These are phyloP conservation scores for Arthrobotrys conoides DNA, from an alignment of 2,329 filamentous ascomycete species.

Conservation along the genomic window DNA sequence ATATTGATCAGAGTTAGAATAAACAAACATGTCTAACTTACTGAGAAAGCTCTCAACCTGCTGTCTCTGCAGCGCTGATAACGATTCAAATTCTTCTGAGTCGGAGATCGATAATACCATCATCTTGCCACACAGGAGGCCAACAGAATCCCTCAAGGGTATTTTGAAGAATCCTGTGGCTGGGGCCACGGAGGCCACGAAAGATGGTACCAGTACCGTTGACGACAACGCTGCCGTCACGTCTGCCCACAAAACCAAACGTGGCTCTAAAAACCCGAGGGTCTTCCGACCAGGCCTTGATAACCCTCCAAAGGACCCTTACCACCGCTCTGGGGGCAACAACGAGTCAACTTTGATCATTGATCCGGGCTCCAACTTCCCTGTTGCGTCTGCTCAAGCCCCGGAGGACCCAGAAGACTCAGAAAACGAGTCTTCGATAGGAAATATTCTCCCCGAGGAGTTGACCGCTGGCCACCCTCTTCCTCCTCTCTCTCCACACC, in stretches of 20 bases:
- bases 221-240: not conserved
- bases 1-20: not conserved
- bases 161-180: not conserved
- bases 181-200: not conserved
- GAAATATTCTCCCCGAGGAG: constrained; percentile 4
- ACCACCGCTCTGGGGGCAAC: not conserved
- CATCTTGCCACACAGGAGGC: constrained; percentile 27
- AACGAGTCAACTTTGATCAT: constrained; percentile 25
- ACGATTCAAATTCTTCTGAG: constrained; percentile 25
- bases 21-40: not conserved
- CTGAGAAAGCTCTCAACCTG: not conserved
- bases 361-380: constrained; percentile 6
- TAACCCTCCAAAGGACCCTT: not conserved
- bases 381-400: not conserved
- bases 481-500: not conserved
- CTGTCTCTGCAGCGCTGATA: not conserved
- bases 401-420: not conserved
- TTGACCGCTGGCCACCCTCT: not conserved
- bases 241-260: not conserved
- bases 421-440: not conserved
- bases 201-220: not conserved
- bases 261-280: not conserved
- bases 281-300: not conserved
- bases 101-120: constrained; percentile 29
- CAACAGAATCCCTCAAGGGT: not conserved